Conservation (phyloP, 2,329 filamentous ascomycete genomes). For the Emergomyces pasteurianus region DNA sequence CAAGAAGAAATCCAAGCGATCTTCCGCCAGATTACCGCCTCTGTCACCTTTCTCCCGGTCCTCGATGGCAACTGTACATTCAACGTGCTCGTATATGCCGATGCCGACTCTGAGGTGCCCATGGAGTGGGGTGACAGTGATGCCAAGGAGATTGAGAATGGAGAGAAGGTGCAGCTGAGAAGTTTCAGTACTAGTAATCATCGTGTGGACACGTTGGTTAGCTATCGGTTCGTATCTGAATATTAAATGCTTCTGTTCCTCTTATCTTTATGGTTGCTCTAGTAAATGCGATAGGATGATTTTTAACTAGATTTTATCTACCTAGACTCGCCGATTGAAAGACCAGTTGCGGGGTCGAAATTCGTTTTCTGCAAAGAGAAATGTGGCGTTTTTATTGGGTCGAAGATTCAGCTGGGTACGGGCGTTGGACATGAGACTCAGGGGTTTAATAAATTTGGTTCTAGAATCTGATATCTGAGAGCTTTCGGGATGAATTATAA, state of each 20-base stretch:
- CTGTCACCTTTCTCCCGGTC: conserved; percentile 91
- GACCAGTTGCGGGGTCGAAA: not conserved
- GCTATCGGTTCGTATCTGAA: conserved; percentile 50
- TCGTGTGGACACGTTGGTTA: conserved; percentile 87
- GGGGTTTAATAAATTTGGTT: not conserved
- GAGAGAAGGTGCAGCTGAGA: conserved; percentile 86
- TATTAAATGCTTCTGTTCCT: not conserved
- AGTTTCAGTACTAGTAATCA: conserved; percentile 95
- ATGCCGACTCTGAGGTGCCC: conserved; percentile 90
- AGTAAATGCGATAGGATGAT: not conserved
- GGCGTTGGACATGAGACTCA: not conserved
- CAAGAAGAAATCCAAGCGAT: conserved; percentile 93
- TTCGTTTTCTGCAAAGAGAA: not conserved
- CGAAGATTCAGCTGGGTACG: not conserved
- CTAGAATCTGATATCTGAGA: not conserved
- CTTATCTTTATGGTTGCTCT: not conserved
- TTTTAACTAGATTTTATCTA: not conserved
- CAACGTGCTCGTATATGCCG: conserved; percentile 95
- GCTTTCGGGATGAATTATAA: not conserved
- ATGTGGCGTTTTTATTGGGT: not conserved
- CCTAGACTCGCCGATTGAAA: not conserved
- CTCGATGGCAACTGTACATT: conserved; percentile 93
- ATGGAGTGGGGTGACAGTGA: conserved; percentile 98
- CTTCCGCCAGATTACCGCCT: conserved; percentile 95
- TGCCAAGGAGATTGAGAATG: conserved; percentile 89